Evolutionary conservation across 2,329 filamentous ascomycete species (phyloP), one percentile per base, ranked within the genome.

Genomic region (Thermomyces lanuginosus): DNA sequence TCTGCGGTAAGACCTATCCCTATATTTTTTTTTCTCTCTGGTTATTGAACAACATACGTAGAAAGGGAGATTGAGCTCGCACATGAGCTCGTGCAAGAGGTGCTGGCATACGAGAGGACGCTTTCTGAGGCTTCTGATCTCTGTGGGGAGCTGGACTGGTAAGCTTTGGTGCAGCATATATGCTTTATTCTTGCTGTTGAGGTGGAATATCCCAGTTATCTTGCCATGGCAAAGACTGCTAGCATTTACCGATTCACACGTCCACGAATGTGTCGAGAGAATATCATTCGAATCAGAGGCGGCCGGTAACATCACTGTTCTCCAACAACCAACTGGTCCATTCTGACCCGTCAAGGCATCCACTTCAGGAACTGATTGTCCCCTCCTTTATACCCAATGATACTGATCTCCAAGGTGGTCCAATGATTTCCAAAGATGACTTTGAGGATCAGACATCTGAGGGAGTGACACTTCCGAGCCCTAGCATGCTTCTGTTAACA

Each of bases 51-150:
- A 8, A 27, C 2, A 21, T 7, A 8, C 33, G n/a, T n/a, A 77
- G 84, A 92, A 43, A 72, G 71, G 29, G 86, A 98, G 47, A 84
- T 93, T 22, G 80, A 92, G 39, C 79, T 95, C 22, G 66, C 89
- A 1, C 77, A 93, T 41, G 60, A 67, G 3, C 67, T 98, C 16
- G 72, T 79, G 1, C 69, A 77, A 24, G 63, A 61, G 19, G 60
- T 93, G 9, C 57, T 93, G 1, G 58, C 71, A 34, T 69, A 78
- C 36, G 74, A 86, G 43, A 58, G 66, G 1, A 47, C 70, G 4
- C 63, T 98, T 6, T 55, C 69, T 3, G 48, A 57, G 2, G 72
- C 75, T n/a, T 92, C 83, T 1, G 74, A 86, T 39, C 55, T 80
- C 1, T 81, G 81, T 44, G 86, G 83, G 8, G 80, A 93, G 38